Evolutionary conservation across 805 yeast genomes (phyloP), one percentile per base, ranked within the genome.

Genomic region (Metschnikowia cubensis): DNA sequence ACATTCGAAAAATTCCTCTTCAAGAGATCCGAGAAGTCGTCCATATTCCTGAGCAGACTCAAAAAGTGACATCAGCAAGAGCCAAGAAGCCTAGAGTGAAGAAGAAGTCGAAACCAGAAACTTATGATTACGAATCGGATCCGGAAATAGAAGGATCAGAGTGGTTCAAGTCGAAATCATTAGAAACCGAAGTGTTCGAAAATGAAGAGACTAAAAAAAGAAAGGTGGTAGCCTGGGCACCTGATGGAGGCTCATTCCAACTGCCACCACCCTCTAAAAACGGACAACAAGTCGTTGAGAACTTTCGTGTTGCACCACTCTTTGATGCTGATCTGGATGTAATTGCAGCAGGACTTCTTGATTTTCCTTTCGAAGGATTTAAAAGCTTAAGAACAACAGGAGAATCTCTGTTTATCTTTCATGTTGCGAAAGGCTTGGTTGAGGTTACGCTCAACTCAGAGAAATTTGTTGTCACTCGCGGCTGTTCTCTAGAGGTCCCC

Each of bases 401-500:
- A 31, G 83, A 82, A 50, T 83, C 87, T 2, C 78, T 84, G 55
- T 83, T 86, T 59, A 82, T 84, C 25, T 90, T 90, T 62, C 86
- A 83, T 62, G 89, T 90, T 39, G 76, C 86, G 4, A 70, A 75
- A 36, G 97, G 97, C 0, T 57, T 77, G 2, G 62, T 88, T 7
- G 88, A 87, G 59, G 91, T 87, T 2, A 79, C 82, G 1, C 55
- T 90, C 3, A 77, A 81, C 17, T 80, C 79, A 5, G 75, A 74
- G 18, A 74, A 70, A 20, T 87, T 90, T 62, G 67, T 82, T 3
- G 85, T 84, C 6, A 75, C 80, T 0, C 71, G 76, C 49, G 96
- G 96, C 1, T 85, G 96, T 47, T 80, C 92, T 4, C 84, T 90
- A 59, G 87, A 86, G 59, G 76, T 91, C 5, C 97, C 97, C 0